Percentiles rank a stretch among this genome's conserved stretches.
Conservation (phyloP, 139 green algal species). For the Closterium sp. region DNA sequence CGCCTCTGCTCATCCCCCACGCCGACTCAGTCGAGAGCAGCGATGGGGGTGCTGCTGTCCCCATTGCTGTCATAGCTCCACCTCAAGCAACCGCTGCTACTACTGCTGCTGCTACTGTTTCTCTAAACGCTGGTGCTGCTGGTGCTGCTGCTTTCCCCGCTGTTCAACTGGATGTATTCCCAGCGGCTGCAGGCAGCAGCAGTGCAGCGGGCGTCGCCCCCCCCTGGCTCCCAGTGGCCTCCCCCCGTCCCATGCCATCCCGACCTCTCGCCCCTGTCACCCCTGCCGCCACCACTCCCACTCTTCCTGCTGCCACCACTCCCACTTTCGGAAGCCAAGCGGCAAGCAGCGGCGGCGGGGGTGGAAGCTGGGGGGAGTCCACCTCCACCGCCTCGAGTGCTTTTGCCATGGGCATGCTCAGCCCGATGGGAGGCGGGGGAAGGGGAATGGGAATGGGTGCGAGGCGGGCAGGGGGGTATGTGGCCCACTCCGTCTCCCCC, state of each 20-base stretch:
- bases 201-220: not conserved
- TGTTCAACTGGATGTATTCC: not conserved
- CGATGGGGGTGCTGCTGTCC: not conserved
- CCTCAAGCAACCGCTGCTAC: not conserved
- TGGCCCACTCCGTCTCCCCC: not conserved
- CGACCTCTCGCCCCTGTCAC: not conserved
- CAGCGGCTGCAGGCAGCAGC: not conserved
- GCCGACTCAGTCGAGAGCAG: not conserved
- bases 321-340: not conserved
- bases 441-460: not conserved
- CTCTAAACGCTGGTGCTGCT: not conserved
- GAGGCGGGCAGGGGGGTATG: not conserved
- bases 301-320: not conserved
- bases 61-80: not conserved
- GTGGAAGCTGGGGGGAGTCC: not conserved
- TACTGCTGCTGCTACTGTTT: not conserved
- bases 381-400: not conserved
- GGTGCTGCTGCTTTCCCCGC: not conserved
- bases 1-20: not conserved
- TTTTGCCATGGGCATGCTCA: not conserved
- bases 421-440: not conserved
- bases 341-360: not conserved
- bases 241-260: not conserved
- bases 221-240: not conserved
- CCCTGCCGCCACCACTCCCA: not conserved